phyloP scores from a whole-genome alignment of 2,329 filamentous ascomycete species.

The Scedosporium aurantiacum region DNA sequence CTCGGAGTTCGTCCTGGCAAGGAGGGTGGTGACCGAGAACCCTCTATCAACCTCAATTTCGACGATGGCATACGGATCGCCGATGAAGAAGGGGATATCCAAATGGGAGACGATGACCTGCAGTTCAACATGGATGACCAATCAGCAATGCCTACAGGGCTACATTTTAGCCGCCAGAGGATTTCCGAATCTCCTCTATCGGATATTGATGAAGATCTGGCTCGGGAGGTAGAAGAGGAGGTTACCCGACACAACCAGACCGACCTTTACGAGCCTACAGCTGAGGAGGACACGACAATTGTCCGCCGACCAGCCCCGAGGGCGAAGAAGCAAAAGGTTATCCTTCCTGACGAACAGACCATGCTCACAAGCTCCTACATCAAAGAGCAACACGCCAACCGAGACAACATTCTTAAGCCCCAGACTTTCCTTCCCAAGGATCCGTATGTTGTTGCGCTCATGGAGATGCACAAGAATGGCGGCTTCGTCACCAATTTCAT shows the following conservation, averaged over 20 bases:
- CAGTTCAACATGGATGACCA: slow-evolving; percentile 51
- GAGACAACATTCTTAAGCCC: slow-evolving; percentile 74
- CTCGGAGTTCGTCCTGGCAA: slow-evolving; percentile 42
- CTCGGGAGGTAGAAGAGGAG: slow-evolving; percentile 48
- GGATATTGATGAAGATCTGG: slow-evolving; percentile 54
- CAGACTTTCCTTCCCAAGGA: slow-evolving; percentile 79
- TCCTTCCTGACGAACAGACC: slow-evolving; percentile 72
- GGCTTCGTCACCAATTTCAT: slow-evolving; percentile 83
- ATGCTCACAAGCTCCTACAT: slow-evolving; percentile 68
- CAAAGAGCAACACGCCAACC: slow-evolving; percentile 75
- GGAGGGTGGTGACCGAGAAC: slow-evolving; percentile 43
- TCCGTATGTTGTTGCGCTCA: slow-evolving; percentile 72
- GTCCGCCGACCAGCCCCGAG: slow-evolving; percentile 62
- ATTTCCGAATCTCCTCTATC: slow-evolving; percentile 62
- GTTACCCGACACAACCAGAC: slow-evolving; percentile 38
- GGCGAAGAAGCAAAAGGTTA: slow-evolving; percentile 64
- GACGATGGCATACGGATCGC: slow-evolving; percentile 48
- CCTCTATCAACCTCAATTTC: slow-evolving; percentile 41
- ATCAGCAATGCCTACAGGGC: slow-evolving; percentile 41
- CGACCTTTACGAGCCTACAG: slow-evolving; percentile 51
- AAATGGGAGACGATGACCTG: slow-evolving; percentile 52
- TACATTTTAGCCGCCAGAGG: slow-evolving; percentile 41
- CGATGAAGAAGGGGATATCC: slow-evolving; percentile 53
- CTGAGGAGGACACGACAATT: slow-evolving; percentile 45
- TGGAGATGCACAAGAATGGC: slow-evolving; percentile 85